Conservation (phyloP, 2,329 filamentous ascomycete genomes). For the Cyphellophora attinorum region DNA sequence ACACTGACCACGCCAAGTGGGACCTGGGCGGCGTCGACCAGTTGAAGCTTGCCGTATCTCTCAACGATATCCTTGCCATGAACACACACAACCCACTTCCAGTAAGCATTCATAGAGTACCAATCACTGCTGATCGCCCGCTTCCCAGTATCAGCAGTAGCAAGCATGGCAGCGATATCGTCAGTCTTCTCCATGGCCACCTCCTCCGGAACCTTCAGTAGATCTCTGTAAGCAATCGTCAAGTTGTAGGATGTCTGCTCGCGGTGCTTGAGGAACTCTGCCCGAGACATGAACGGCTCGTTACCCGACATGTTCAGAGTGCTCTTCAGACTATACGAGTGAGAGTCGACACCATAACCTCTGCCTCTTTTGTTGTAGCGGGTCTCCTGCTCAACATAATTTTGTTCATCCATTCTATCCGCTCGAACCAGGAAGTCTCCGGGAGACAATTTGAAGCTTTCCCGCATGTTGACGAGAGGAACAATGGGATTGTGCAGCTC, state of each 20-base stretch:
- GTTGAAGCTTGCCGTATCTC: conserved; percentile 29
- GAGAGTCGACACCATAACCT: conserved; percentile 14
- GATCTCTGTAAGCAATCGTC: conserved; percentile 21
- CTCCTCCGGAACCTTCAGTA: conserved; percentile 25
- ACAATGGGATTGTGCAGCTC: conserved; percentile 43
- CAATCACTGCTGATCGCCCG: conserved; percentile 14
- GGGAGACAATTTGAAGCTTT: conserved; percentile 28
- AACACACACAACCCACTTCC: conserved; percentile 32
- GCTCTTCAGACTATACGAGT: conserved; percentile 20
- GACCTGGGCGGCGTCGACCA: conserved; percentile 31
- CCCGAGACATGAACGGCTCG: conserved; percentile 26
- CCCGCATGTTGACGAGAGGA: conserved; percentile 36
- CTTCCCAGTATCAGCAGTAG: conserved; percentile 2
- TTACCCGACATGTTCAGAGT: conserved; percentile 8
- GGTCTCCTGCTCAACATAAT: too few relatives aligned
- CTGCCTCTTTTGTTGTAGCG: conserved; percentile 41
- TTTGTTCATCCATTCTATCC: too few relatives aligned
- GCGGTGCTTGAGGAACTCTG: conserved; percentile 28
- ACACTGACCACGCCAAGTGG: conserved; percentile 34
- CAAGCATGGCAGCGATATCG: conserved; percentile 16
- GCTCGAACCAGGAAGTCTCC: too few relatives aligned
- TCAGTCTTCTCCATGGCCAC: conserved; percentile 21
- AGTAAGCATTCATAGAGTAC: conserved; percentile 33
- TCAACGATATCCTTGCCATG: conserved; percentile 31
- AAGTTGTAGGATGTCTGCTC: conserved; percentile 25